A percentile compares a stretch with the other conserved stretches of the same genome.
Conservation (phyloP, 495 filamentous ascomycete genomes). For the Penicillium coffeae region DNA sequence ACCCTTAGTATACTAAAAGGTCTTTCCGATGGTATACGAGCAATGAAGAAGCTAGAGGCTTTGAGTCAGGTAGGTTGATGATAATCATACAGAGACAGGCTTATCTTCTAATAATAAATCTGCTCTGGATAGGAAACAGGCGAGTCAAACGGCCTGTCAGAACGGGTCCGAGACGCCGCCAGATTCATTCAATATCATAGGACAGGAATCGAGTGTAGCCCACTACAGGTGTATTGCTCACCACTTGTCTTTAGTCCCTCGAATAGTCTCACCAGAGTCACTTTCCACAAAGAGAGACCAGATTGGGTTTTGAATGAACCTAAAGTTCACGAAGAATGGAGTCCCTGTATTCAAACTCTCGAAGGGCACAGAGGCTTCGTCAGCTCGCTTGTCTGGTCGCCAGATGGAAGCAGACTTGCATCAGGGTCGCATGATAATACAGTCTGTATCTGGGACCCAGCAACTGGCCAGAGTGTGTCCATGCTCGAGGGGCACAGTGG, state of each 20-base stretch:
- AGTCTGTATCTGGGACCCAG: background rate
- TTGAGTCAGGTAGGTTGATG: constrained; percentile 6
- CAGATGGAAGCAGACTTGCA: constrained; percentile 1
- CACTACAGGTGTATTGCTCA: constrained; percentile 28
- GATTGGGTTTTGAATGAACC: constrained; percentile 12
- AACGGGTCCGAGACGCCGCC: constrained; percentile 24
- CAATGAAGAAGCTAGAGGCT: constrained; percentile 7
- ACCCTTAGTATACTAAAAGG: constrained; percentile 26
- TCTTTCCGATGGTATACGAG: constrained; percentile 18
- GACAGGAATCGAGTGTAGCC: constrained; percentile 21
- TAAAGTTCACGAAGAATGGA: constrained; percentile 13
- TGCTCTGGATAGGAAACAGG: background rate
- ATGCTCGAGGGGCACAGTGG: constrained; percentile 5
- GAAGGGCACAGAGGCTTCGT: constrained; percentile 7
- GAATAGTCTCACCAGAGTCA: constrained; percentile 16
- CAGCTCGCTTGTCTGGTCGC: constrained; percentile 3
- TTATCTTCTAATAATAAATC: constrained; percentile 3
- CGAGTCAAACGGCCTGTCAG: constrained; percentile 2
- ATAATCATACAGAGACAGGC: background rate
- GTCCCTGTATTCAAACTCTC: constrained; percentile 9
- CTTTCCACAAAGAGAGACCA: constrained; percentile 14
- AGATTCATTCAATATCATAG: constrained; percentile 23
- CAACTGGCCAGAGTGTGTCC: background rate
- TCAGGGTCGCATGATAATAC: background rate
- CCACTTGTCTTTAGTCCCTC: constrained; percentile 30